These are phyloP conservation scores for Lotus japonicus DNA, from an alignment of 306 rosid species.

Conservation along the genomic window DNA sequence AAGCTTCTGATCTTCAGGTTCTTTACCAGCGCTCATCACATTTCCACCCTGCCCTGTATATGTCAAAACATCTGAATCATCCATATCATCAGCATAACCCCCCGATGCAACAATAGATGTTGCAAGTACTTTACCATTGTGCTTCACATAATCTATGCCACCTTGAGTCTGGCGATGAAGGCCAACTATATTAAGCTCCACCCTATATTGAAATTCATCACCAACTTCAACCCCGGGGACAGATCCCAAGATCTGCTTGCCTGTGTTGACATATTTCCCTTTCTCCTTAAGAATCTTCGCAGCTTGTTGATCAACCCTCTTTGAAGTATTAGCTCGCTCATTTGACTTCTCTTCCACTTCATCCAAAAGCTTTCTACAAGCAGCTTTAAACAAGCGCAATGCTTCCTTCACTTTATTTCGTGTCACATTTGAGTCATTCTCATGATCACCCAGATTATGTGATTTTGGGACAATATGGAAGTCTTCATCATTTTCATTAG, in stretches of 20 bases:
- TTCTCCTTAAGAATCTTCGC: conserved; percentile 55
- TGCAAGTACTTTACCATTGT: conserved; percentile 51
- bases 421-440: conserved; percentile 32
- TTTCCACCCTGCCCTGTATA: conserved; percentile 94
- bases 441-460: conserved; percentile 18
- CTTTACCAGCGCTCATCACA: conserved; percentile 49
- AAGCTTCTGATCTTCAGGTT: conserved; percentile 96
- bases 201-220: conserved; percentile 82
- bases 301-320: conserved; percentile 57
- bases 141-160: conserved; percentile 76
- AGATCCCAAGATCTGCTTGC: conserved; percentile 61
- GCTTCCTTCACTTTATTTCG: conserved; percentile 66
- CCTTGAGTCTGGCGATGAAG: conserved; percentile 72
- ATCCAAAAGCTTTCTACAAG: conserved; percentile 67
- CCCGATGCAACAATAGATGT: conserved; percentile 87
- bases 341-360: conserved; percentile 76
- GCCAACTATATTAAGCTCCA: conserved; percentile 75
- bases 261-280: conserved; percentile 50
- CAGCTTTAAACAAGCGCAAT: conserved; percentile 62
- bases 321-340: conserved; percentile 18
- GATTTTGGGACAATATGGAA: conserved; percentile 20
- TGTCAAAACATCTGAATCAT: conserved; percentile 56
- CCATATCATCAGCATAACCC: conserved; percentile 69
- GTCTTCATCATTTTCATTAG: conserved; percentile 13
- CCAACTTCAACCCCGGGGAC: conserved; percentile 95